Evolutionary conservation across 768 basidiomycete species (phyloP), one percentile per base, ranked within the genome.

Genomic region (Mycena amicta): DNA sequence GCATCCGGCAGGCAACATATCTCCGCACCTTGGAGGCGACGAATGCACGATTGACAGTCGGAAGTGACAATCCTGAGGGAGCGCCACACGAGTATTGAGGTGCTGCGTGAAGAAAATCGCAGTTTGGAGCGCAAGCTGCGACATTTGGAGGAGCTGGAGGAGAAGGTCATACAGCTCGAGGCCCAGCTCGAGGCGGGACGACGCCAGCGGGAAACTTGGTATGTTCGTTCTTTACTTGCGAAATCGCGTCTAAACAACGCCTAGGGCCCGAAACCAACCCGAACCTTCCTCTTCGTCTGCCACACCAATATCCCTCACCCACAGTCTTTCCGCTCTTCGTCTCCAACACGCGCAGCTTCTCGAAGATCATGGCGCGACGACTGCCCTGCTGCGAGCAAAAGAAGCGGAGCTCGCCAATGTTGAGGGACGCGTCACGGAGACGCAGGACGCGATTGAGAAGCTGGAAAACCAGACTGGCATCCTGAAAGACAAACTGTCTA

Each of bases 61-160:
- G 89, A 93, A 63, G 64, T 91, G 16, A 70, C 69, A 5, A 62
- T 76, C 12, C 75, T 90, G 16, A 77, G 82, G 30, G 84, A 84
- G 59, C 75, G 81, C 1, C 75, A 85, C n/a, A 71, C 77, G 5
- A 86, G 82, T 61, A 72, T 89, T 2, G 89, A 90, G 58, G 85
- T 93, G 2, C 67, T 93, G 31, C 76, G 81, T 29, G 92, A 93
- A 68, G 88, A 93, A 72, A 91, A 92, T 60, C 77, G 84, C 4
- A 77, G 78, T 0, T 69, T 93, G 43, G 83, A 90, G 66, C 70
- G 73, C 16, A 86, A 81, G 63, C 71, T 86, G 6, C 65, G 62
- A 15, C 74, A 73, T 2, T 70, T 81, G 33, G 86, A 89, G 20
- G 80, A 80, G 37, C 67, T 90, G 52, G 73, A 86, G 26, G 83